Evolutionary conservation across 176 grass and related monocot genomes (phyloP), one percentile per base, ranked within the genome.

Genomic region (Phoenix roebelenii): DNA sequence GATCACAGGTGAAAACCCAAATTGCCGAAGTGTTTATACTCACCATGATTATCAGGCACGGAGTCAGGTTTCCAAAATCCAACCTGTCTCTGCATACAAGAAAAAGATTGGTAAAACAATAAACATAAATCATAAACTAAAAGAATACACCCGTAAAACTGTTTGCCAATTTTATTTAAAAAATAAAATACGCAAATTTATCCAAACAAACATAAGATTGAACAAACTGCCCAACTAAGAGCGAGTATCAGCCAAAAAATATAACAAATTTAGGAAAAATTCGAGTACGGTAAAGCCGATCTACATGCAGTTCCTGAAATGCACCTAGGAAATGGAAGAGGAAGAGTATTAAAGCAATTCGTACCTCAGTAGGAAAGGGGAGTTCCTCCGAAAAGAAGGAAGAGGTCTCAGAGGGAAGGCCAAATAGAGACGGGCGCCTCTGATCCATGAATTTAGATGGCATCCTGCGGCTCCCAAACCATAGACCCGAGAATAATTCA

Each of bases 41-140:
- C 71, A 77, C 80, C 80, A 69, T 69, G 71, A 49, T 66, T 48
- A 54, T 71, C 57, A 55, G 73, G 51, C 49, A 60, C 48, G 50
- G 85, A 84, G 57, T 77, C 80, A 19, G 73, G 52, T 67, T 84
- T 81, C 80, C 76, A 89, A 57, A 89, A 75, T 24, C 81, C 73
- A 53, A 81, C 49, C 71, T 78, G 69, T 50, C 69, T 77, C 85
- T 77, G 66, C 24, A 59, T 12, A 48, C 23, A 17, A 23, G 35
- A 58, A 55, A 58, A 48, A 44, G 52, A 68, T 68, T 28, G 32
- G 16, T n/a, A 16, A 67, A 55, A 50, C 19, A 25, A 50, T 39
- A 58, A 20, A 39, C 7, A n/a, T 60, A 17, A 55, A 18, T 59
- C 56, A 39, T 18, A 23, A 10, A 23, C 22, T 4, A 4, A 44